A percentile compares a stretch with the other conserved stretches of the same genome.
Evolutionary conservation across 768 basidiomycete species (phyloP).

Genomic region (Pisolithus orientalis): DNA sequence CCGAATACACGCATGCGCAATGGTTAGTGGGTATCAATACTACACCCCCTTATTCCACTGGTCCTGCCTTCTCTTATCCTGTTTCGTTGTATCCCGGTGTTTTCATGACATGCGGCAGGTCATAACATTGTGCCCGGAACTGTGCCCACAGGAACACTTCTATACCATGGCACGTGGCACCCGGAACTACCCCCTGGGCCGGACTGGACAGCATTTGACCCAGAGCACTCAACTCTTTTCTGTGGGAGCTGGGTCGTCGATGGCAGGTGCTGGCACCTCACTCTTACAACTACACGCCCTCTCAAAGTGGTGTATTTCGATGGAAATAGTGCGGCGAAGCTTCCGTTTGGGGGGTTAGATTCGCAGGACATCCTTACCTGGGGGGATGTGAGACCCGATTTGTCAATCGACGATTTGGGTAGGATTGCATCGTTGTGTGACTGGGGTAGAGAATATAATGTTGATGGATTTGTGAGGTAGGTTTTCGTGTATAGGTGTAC

Average conservation of each 20-base stretch:
- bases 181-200: slow-evolving; percentile 21
- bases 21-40: slow-evolving; percentile 11
- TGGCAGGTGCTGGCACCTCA: slow-evolving; percentile 25
- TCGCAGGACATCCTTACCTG: slow-evolving; percentile 31
- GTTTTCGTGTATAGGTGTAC: too few relatives aligned
- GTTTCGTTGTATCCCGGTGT: background rate
- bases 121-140: slow-evolving; percentile 29
- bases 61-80: background rate
- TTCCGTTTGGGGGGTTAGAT: slow-evolving; percentile 28
- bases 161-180: slow-evolving; percentile 27
- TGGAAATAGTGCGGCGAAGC: slow-evolving; percentile 25
- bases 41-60: background rate
- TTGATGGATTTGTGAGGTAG: background rate
- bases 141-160: slow-evolving; percentile 23
- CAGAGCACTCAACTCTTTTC: slow-evolving; percentile 34
- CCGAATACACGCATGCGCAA: slow-evolving; percentile 33
- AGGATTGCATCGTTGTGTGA: slow-evolving; percentile 22
- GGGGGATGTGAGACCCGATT: slow-evolving; percentile 18
- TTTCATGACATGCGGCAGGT: slow-evolving; percentile 6
- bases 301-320: slow-evolving; percentile 30
- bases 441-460: background rate
- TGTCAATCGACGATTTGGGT: slow-evolving; percentile 12
- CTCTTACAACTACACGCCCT: slow-evolving; percentile 19
- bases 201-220: slow-evolving; percentile 30
- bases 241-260: slow-evolving; percentile 6